Evolutionary conservation across 2,329 filamentous ascomycete species (phyloP).

Genomic region (Fusarium stilboides): DNA sequence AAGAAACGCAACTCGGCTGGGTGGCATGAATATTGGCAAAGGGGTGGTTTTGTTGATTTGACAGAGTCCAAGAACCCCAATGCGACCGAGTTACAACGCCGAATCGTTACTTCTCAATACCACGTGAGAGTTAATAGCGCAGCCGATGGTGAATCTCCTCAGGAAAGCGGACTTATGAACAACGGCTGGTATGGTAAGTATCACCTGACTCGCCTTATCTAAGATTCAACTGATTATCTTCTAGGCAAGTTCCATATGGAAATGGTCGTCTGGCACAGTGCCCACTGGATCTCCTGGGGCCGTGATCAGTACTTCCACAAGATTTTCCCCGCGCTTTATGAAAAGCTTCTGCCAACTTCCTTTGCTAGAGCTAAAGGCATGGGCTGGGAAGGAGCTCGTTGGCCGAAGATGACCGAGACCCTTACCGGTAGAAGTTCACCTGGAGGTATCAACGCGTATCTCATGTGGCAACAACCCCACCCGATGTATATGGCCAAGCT

Average conservation of each 20-base stretch:
- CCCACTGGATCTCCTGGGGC: slow-evolving; percentile 60
- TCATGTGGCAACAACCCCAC: slow-evolving; percentile 75
- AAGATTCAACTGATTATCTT: accelerated
- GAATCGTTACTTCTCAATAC: slow-evolving; percentile 61
- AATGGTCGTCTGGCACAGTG: slow-evolving; percentile 61
- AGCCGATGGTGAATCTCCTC: slow-evolving; percentile 55
- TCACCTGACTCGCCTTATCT: accelerated
- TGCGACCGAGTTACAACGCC: slow-evolving; percentile 61
- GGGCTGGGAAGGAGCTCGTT: slow-evolving; percentile 61
- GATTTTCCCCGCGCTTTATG: slow-evolving; percentile 61
- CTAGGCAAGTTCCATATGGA: slow-evolving; percentile 60
- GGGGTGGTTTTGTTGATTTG: slow-evolving; percentile 61
- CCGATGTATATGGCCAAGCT: slow-evolving; percentile 72
- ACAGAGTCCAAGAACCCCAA: slow-evolving; percentile 54
- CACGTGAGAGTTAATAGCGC: slow-evolving; percentile 61
- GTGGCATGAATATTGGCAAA: slow-evolving; percentile 57
- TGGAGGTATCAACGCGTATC: slow-evolving; percentile 72
- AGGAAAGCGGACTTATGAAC: slow-evolving; percentile 63
- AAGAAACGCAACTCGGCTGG: slow-evolving; percentile 44
- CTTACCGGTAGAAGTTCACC: slow-evolving; percentile 51
- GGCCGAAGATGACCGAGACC: slow-evolving; percentile 58
- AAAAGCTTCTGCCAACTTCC: slow-evolving; percentile 60
- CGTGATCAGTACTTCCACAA: slow-evolving; percentile 55
- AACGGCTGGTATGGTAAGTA: slow-evolving; percentile 62
- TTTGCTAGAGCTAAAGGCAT: slow-evolving; percentile 56